These are phyloP conservation scores for Sporothrix schenckii DNA, from an alignment of 2,329 filamentous ascomycete genomes.

Conservation along the genomic window DNA sequence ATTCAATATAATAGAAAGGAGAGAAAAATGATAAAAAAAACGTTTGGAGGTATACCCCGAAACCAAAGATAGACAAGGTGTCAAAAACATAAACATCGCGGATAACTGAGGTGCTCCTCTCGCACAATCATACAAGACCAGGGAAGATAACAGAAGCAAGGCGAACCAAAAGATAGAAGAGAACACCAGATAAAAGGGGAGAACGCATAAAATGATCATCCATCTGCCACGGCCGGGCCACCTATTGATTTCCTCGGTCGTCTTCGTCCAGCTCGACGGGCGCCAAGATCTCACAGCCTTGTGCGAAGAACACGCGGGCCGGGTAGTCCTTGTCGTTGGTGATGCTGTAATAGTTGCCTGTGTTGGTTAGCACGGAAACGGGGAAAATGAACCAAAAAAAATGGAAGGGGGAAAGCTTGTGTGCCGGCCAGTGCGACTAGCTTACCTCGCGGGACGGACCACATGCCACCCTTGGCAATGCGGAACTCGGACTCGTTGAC, in stretches of 20 bases:
- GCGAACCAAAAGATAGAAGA: background rate
- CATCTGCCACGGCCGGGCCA: conserved; percentile 28
- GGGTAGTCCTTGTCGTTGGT: conserved; percentile 73
- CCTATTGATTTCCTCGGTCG: conserved; percentile 7
- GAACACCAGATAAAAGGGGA: background rate
- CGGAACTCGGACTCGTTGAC: conserved; percentile 76
- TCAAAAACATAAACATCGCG: background rate
- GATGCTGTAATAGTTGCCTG: conserved; percentile 94
- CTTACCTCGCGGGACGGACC: conserved; percentile 93
- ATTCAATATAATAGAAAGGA: background rate
- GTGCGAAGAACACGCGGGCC: conserved; percentile 87
- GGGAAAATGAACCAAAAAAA: background rate
- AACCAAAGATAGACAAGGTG: background rate
- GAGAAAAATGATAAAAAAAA: background rate
- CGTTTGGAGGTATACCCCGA: background rate
- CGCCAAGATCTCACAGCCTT: conserved; percentile 68
- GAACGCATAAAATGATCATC: conserved; percentile 15
- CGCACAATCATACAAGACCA: background rate
- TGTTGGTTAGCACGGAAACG: conserved; percentile 12
- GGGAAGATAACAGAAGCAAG: conserved; percentile 15
- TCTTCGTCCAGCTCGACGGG: conserved; percentile 36
- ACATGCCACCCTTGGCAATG: conserved; percentile 84
- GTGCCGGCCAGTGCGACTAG: background rate
- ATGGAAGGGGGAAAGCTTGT: conserved; percentile 13
- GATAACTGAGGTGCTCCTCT: background rate